Evolutionary conservation across 2,329 filamentous ascomycete genomes (phyloP), one percentile per base, ranked within the genome.

Genomic region (Arthrobotrys iridis): DNA sequence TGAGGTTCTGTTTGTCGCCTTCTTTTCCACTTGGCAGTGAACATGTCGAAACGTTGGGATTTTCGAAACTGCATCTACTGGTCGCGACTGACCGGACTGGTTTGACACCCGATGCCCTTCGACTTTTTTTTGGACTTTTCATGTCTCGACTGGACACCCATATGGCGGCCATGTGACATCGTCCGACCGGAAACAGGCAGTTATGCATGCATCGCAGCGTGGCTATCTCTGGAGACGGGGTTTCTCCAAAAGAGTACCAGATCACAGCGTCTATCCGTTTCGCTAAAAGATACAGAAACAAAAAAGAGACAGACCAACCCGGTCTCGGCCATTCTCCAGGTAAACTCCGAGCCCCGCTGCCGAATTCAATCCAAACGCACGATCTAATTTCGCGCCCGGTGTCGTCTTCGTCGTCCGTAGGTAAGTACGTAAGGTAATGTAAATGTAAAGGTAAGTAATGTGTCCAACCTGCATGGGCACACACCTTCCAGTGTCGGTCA

Each of bases 241-340:
- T n/a, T n/a, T n/a, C 43, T 59, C 43, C 33, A 26, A 41, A 40
- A 26, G 15, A 10, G 15, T 24, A 4, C 30, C n/a, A 22, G 55
- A n/a, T n/a, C n/a, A n/a, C 18, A 20, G 30, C 50, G 28, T 55
- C 37, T 55, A 55, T 18, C 50, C 50, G 50, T 55, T 55, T 55
- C 13, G 24, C 6, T 35, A 46, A 48, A 55, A 41, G 33, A n/a
- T n/a, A n/a, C n/a, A n/a, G n/a, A n/a, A n/a, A n/a, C n/a, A n/a
- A n/a, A n/a, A n/a, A n/a, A n/a, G n/a, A n/a, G n/a, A n/a, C n/a
- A n/a, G n/a, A n/a, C n/a, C n/a, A n/a, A n/a, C n/a, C n/a, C n/a
- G 64, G 40, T 68, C 64, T 67, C 64, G 64, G 64, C 64, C 64
- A 68, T 52, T 50, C 41, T 59, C 64, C 64, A 68, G 64, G 63